Evolutionary conservation across 805 yeast genomes (phyloP), one percentile per base, ranked within the genome.

Genomic region (Pichia exigua): DNA sequence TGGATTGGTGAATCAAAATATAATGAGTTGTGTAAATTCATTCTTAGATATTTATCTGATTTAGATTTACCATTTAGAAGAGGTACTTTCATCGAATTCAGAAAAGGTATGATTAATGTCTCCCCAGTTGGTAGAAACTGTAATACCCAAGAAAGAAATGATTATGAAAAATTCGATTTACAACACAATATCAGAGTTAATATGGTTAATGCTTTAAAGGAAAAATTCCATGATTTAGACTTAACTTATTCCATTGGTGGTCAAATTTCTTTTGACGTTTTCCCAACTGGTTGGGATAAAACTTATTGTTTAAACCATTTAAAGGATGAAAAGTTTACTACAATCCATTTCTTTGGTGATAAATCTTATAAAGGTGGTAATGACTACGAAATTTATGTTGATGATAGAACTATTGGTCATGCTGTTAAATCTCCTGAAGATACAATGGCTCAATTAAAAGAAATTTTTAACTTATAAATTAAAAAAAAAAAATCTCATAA

Each of bases 261-360:
- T 63, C 98, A 94, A 79, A 94, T 94, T 70, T 92, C 98, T 38
- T 94, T 94, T 65, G 99, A 94, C 66, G 98, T 94, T 58, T 94
- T 94, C 92, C 99, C 99, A 76, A 88, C 97, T 58, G 99, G 99
- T 67, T 94, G 99, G 99, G 99, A 94, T 74, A 94, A 94, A 82
- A 94, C 99, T 56, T 94, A 92, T 77, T 88, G 96, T 73, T 81
- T 94, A 68, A 90, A 85, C 73, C 99, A 92, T 73, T 91, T 94
- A 62, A 88, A 74, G 64, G 71, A 76, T 54, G 97, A 92, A 73
- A 82, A 85, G 59, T 94, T 91, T 76, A 77, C 82, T 65, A 78
- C 81, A 62, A 89, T 94, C 64, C 98, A 94, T 77, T 94, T 94
- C 83, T 94, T 94, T 68, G 99, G 99, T 74, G 99, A 94, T 80